Base-by-base conservation (phyloP, 2,329 filamentous ascomycete species). In the Paecilomyces sp. region DNA sequence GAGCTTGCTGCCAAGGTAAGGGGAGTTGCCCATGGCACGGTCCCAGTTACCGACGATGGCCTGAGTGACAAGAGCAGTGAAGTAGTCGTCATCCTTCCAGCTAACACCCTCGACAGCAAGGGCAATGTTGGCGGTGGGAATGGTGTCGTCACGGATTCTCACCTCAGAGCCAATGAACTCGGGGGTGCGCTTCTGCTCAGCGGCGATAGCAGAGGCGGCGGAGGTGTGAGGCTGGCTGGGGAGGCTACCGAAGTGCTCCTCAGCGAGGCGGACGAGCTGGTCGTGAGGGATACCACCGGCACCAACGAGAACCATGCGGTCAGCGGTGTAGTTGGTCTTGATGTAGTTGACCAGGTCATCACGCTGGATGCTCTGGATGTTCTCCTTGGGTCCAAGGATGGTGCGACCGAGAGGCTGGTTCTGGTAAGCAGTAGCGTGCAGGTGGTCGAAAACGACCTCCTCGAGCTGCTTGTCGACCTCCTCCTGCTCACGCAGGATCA, bases 391-490 rank as follows among this genome's bases (percentile, higher is more conserved):
- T 68, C 94, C 94, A 65, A 99, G 87, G 77, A 99, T 99, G 70
- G 94, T 99, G 76, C 94, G 92, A 78, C 94, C 94, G 62, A 99
- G 87, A 64, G 94, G 89, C 83, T 99, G 94, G 76, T 88, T 85
- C 83, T 97, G 92, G 87, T 91, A 99, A 71, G 94, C 95, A 69
- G 94, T 99, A 73, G 94, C 93, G 81, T 99, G 94, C 61, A 99
- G 85, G 81, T 99, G 94, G 81, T 99, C 94, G 74, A 99, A 99
- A 62, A 99, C 95, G 68, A 99, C 94, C 82, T 99, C 94, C 83
- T 99, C 95, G 61, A 97, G 83, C 83, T 97, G 93, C 87, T 99
- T 99, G 86, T 99, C 94, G 68, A 99, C 95, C 84, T 99, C 94
- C 82, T 99, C 94, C 71, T 96, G 94, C 81, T 99, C 94, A 73